These are phyloP conservation scores for carrot (Daucus carota) DNA, from an alignment of 129 eudicot genomes.

Conservation along the genomic window DH1_v3.0 NC_030387.2:2036501-2037000, in stretches of 20 bases:
- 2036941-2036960: slow-evolving; percentile 37
- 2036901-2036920: slow-evolving; percentile 22
- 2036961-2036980: neutral
- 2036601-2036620: too few species aligned
- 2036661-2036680: neutral
- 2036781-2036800: slow-evolving; percentile 81
- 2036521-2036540: too few species aligned
- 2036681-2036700: neutral
- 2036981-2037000: neutral
- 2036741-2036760: slow-evolving; percentile 7
- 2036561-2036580: too few species aligned
- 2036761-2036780: slow-evolving; percentile 30
- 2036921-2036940: slow-evolving; percentile 12
- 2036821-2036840: slow-evolving; percentile 74
- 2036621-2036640: neutral
- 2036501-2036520: too few species aligned
- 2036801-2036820: slow-evolving; percentile 80
- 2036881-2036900: slow-evolving; percentile 12
- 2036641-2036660: neutral
- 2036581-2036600: too few species aligned
- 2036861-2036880: slow-evolving; percentile 3
- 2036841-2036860: slow-evolving; percentile 18
- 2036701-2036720: neutral
- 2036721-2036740: slow-evolving; percentile 3
- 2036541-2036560: too few species aligned